A percentile compares a stretch with the other conserved stretches of the same genome.
Evolutionary conservation across 2,329 filamentous ascomycete genomes (phyloP).

Genomic region (Pseudocercospora fijiensis): DNA sequence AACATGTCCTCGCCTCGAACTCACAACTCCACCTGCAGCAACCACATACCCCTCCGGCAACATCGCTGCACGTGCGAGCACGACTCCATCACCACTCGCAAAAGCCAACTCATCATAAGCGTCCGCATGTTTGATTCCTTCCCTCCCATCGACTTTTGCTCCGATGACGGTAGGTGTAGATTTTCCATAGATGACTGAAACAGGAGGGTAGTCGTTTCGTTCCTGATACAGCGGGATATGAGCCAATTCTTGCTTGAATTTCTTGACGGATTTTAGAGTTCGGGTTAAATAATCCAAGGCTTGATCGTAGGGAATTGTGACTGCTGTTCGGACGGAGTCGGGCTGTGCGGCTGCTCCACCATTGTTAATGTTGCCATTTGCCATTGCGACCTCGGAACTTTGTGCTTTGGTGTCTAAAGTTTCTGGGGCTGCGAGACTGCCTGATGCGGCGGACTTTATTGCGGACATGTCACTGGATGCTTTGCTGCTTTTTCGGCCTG

Average conservation of each 20-base stretch:
- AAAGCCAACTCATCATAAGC: constrained; percentile 86
- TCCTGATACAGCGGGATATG: constrained; percentile 60
- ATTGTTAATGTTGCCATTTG: constrained; percentile 41
- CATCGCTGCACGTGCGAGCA: constrained; percentile 82
- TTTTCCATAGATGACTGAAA: constrained; percentile 83
- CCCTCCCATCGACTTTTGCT: constrained; percentile 69
- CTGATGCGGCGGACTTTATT: constrained; percentile 18
- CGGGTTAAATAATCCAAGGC: constrained; percentile 69
- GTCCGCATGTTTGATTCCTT: constrained; percentile 72
- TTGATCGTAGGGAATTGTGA: constrained; percentile 56
- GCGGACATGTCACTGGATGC: constrained; percentile 16
- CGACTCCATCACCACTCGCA: constrained; percentile 83
- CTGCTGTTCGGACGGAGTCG: constrained; percentile 39
- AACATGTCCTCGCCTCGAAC: constrained; percentile 81
- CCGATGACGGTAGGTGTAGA: constrained; percentile 81
- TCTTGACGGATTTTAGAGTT: constrained; percentile 67
- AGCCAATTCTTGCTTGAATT: constrained; percentile 73
- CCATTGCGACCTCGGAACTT: constrained; percentile 41
- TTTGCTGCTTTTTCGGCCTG: constrained; percentile 32
- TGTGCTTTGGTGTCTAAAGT: constrained; percentile 23
- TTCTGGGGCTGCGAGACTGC: constrained; percentile 34
- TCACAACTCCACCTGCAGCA: constrained; percentile 71
- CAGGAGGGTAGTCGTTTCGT: constrained; percentile 76
- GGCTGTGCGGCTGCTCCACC: constrained; percentile 22
- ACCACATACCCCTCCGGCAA: constrained; percentile 74